Conservation (phyloP, 257 asterid genomes). For the Scutellaria baicalensis region DNA sequence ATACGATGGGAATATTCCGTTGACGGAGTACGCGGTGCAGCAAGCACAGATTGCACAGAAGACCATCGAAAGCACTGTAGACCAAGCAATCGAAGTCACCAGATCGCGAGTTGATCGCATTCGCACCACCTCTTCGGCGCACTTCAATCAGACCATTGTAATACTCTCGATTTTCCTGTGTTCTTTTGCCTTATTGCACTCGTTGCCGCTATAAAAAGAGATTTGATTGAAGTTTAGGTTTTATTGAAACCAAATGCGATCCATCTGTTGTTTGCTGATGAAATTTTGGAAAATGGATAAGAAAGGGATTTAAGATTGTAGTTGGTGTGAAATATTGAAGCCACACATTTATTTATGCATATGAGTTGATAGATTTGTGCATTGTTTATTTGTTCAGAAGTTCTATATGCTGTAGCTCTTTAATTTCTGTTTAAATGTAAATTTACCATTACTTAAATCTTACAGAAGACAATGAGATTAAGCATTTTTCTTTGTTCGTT, state of each 20-base stretch:
- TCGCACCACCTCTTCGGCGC: constrained; percentile 74
- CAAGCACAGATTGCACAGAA: constrained; percentile 63
- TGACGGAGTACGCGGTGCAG: constrained; percentile 63
- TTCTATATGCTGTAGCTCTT: neutral
- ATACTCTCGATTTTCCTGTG: constrained; percentile 11
- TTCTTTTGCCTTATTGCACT: neutral
- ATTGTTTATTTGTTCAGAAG: neutral
- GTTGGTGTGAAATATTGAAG: neutral
- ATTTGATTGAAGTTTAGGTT: neutral
- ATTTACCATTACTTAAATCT: neutral
- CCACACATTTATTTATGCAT: neutral
- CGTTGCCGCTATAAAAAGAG: neutral
- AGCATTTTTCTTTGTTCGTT: neutral
- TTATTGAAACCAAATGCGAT: neutral
- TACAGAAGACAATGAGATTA: neutral
- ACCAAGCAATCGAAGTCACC: constrained; percentile 53
- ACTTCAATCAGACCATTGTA: constrained; percentile 73
- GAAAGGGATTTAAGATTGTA: neutral
- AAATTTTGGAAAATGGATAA: neutral
- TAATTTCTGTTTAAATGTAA: neutral
- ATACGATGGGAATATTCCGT: constrained; percentile 32
- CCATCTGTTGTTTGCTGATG: neutral
- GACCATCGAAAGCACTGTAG: constrained; percentile 41
- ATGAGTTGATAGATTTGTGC: neutral
- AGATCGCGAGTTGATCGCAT: constrained; percentile 69